Evolutionary conservation across 371 early-diverging fungal species (phyloP).

Genomic region (Umbelopsis sp.): DNA sequence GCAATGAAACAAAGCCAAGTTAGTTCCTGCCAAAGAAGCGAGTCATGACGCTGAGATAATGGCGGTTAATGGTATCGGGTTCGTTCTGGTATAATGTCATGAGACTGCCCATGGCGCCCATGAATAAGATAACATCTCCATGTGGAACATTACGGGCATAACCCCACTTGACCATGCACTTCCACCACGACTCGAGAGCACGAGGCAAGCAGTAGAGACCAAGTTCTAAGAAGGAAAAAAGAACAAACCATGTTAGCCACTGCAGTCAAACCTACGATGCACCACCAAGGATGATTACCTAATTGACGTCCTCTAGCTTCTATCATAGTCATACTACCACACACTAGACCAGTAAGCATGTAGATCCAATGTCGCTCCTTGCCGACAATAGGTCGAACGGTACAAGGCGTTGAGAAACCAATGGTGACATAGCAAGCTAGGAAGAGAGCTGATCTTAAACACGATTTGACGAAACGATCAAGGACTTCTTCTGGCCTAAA

Average conservation of each 20-base stretch:
- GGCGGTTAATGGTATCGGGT: conserved; percentile 69
- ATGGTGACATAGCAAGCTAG: conserved; percentile 68
- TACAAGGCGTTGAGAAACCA: conserved; percentile 70
- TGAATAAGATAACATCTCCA: conserved; percentile 69
- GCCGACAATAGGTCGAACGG: conserved; percentile 58
- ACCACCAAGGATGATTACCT: conserved; percentile 29
- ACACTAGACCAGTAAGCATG: conserved; percentile 65
- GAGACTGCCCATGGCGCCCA: conserved; percentile 75
- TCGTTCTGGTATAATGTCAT: conserved; percentile 87
- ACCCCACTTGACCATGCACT: conserved; percentile 49
- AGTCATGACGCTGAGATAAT: conserved; percentile 79
- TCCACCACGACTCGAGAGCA: conserved; percentile 78
- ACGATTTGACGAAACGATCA: conserved; percentile 56
- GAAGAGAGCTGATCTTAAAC: conserved; percentile 73
- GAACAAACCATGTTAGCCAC: background rate
- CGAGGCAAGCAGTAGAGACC: conserved; percentile 84
- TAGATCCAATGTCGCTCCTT: conserved; percentile 61
- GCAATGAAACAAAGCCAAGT: conserved; percentile 14
- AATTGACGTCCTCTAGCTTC: conserved; percentile 78
- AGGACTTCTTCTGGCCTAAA: conserved; percentile 39
- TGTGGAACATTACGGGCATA: conserved; percentile 49
- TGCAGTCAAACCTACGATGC: too few species aligned
- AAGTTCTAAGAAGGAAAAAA: conserved; percentile 56
- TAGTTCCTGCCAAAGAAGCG: conserved; percentile 86
- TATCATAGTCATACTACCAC: conserved; percentile 71